Conservation (phyloP, 352 stramenopile genomes). For the Globisporangium echinulatum region DNA sequence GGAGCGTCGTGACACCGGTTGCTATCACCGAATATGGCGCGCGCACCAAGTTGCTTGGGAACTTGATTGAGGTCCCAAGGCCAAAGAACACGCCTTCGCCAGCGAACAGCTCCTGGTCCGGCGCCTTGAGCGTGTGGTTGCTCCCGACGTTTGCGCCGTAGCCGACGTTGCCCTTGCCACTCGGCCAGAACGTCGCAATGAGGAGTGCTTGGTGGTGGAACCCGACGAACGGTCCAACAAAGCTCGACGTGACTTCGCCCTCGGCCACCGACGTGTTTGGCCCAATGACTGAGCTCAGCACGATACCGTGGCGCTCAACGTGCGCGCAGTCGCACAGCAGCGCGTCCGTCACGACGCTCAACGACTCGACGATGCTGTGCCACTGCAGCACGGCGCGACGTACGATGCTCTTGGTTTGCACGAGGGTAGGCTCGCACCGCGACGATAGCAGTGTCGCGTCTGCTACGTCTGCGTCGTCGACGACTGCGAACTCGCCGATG, state of each 20-base stretch:
- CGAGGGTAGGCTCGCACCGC: slow-evolving; percentile 26
- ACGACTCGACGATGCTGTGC: slow-evolving; percentile 52
- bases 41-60: slow-evolving; percentile 90
- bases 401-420: slow-evolving; percentile 61
- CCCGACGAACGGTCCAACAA: slow-evolving; percentile 92
- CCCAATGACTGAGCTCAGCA: slow-evolving; percentile 83
- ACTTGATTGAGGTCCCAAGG: slow-evolving; percentile 91
- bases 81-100: slow-evolving; percentile 96
- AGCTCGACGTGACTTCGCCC: slow-evolving; percentile 87
- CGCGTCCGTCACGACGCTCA: slow-evolving; percentile 55
- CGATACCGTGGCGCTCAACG: slow-evolving; percentile 76
- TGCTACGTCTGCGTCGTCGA: slow-evolving; percentile 56
- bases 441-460: slow-evolving; percentile 70
- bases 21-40: slow-evolving; percentile 94
- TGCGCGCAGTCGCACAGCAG: slow-evolving; percentile 78
- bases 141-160: slow-evolving; percentile 95
- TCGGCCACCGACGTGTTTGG: slow-evolving; percentile 83
- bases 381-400: slow-evolving; percentile 63
- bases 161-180: slow-evolving; percentile 91
- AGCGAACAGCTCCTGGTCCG: slow-evolving; percentile 86
- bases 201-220: slow-evolving; percentile 93
- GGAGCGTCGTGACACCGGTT: slow-evolving; percentile 86
- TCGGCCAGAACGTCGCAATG: slow-evolving; percentile 88
- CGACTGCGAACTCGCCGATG: slow-evolving; percentile 44
- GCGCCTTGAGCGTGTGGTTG: slow-evolving; percentile 94